These are phyloP conservation scores for Globisporangium polare DNA, from an alignment of 352 stramenopile species.

Conservation along the genomic window DNA sequence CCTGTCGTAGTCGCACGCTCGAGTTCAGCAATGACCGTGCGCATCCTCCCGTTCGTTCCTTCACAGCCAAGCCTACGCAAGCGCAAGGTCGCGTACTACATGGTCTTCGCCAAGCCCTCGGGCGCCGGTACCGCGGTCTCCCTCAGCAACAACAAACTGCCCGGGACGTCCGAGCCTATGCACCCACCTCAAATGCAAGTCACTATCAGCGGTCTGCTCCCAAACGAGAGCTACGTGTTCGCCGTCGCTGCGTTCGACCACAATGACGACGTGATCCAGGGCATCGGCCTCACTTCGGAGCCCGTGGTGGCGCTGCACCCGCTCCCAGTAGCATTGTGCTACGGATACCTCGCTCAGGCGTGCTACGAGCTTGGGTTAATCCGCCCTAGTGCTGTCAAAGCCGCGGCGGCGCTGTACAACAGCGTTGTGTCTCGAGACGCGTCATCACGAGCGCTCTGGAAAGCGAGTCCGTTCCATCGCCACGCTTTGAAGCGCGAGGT, in stretches of 20 bases:
- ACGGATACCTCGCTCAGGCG: conserved; percentile 62
- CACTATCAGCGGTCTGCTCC: conserved; percentile 45
- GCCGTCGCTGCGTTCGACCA: conserved; percentile 73
- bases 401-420: conserved; percentile 48
- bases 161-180: conserved; percentile 57
- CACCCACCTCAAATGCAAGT: conserved; percentile 20
- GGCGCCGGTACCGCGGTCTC: conserved; percentile 75
- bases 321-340: conserved; percentile 56
- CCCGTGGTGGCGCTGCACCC: conserved; percentile 67
- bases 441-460: conserved; percentile 35
- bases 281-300: conserved; percentile 58
- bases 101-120: conserved; percentile 70
- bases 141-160: conserved; percentile 59
- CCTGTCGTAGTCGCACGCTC: conserved; percentile 53
- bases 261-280: conserved; percentile 54
- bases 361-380: conserved; percentile 34
- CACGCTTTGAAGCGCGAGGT: conserved; percentile 43
- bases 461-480: conserved; percentile 56
- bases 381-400: conserved; percentile 24
- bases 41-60: conserved; percentile 37
- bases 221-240: conserved; percentile 85
- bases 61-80: conserved; percentile 22
- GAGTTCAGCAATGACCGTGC: conserved; percentile 46
- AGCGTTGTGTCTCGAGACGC: conserved; percentile 32
- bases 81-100: conserved; percentile 55